Conservation (phyloP, 176 grass and related monocot species). For the Triticum timopheevii region DNA sequence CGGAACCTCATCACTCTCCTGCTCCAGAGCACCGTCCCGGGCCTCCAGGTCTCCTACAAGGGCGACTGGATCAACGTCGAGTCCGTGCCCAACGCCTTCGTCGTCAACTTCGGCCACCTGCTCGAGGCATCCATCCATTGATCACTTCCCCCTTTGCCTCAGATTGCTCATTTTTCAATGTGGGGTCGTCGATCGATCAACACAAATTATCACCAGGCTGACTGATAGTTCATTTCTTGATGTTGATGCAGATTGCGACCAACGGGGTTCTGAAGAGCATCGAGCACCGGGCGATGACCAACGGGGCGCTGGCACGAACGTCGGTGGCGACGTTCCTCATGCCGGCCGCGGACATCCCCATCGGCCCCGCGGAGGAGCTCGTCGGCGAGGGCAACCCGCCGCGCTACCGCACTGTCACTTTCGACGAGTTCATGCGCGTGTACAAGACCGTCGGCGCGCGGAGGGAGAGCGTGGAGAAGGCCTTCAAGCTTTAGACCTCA, state of each 20-base stretch:
- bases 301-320: conserved; percentile 34
- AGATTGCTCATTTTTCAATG: neutral
- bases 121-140: conserved; percentile 35
- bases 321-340: conserved; percentile 60
- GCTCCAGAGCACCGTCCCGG: conserved; percentile 43
- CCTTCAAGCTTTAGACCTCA: conserved; percentile 46
- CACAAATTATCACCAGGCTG: neutral
- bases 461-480: conserved; percentile 55
- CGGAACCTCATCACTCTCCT: conserved; percentile 68
- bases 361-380: conserved; percentile 20
- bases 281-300: conserved; percentile 58
- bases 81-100: conserved; percentile 42
- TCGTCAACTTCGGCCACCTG: conserved; percentile 69
- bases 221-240: neutral
- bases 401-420: conserved; percentile 49
- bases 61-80: conserved; percentile 51
- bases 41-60: conserved; percentile 53
- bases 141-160: neutral
- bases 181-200: too few relatives aligned
- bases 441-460: conserved; percentile 52
- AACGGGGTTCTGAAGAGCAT: conserved; percentile 71
- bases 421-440: conserved; percentile 60
- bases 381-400: conserved; percentile 16
- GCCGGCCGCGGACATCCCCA: conserved; percentile 47
- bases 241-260: conserved; percentile 23